Conservation (phyloP, 441 rosid species). For the Pelargonium cotyledonis region DNA sequence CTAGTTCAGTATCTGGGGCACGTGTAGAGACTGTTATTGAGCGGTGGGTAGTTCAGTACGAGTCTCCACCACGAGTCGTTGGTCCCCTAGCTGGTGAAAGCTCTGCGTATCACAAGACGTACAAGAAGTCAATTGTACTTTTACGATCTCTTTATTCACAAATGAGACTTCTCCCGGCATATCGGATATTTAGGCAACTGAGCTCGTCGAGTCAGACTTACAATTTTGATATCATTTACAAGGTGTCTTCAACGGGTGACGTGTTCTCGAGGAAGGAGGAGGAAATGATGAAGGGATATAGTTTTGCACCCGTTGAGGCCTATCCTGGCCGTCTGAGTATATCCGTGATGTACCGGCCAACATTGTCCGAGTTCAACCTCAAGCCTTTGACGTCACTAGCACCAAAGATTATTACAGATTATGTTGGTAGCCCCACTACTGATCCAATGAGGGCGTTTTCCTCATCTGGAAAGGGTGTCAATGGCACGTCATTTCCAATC, state of each 20-base stretch:
- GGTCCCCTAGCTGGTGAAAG: constrained; percentile 41
- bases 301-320: constrained; percentile 69
- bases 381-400: constrained; percentile 54
- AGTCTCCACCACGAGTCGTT: constrained; percentile 37
- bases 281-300: constrained; percentile 49
- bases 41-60: constrained; percentile 80
- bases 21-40: constrained; percentile 66
- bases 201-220: constrained; percentile 49
- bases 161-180: constrained; percentile 74
- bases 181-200: constrained; percentile 61
- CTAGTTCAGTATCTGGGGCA: constrained; percentile 22
- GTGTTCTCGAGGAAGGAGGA: constrained; percentile 60
- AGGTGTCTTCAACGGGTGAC: constrained; percentile 69
- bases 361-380: constrained; percentile 63
- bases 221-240: constrained; percentile 59
- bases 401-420: constrained; percentile 69
- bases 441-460: constrained; percentile 76
- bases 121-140: constrained; percentile 70
- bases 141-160: constrained; percentile 63
- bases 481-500: constrained; percentile 50
- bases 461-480: constrained; percentile 45
- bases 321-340: constrained; percentile 60
- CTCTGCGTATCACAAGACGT: constrained; percentile 51
- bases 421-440: constrained; percentile 80
- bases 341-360: constrained; percentile 57